phyloP scores from a whole-genome alignment of 2,329 filamentous ascomycete genomes.

The Colletotrichum kahawae region DNA sequence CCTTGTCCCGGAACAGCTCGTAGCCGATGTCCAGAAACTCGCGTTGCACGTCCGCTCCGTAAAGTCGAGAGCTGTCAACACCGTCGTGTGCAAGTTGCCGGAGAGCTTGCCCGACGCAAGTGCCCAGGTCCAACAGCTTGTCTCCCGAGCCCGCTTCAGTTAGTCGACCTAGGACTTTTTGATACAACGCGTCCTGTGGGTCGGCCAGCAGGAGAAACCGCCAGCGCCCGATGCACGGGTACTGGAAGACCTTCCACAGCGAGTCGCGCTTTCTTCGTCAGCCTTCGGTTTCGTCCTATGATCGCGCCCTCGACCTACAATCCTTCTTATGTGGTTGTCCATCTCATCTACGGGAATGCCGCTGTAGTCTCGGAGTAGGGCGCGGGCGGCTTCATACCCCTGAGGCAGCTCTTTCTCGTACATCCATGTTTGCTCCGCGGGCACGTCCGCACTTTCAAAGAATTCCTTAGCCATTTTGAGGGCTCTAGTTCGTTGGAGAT shows the following conservation, averaged over 20 bases:
- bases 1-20: conserved; percentile 66
- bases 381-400: conserved; percentile 39
- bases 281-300: conserved; percentile 8
- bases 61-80: conserved; percentile 51
- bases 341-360: conserved; percentile 38
- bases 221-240: conserved; percentile 54
- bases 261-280: conserved; percentile 43
- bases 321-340: conserved; percentile 38
- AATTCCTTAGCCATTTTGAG: not conserved
- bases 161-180: conserved; percentile 46
- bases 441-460: not conserved
- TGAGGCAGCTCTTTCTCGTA: conserved; percentile 33
- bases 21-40: conserved; percentile 64
- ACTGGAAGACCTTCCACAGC: conserved; percentile 49
- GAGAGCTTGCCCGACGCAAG: conserved; percentile 54
- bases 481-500: not conserved
- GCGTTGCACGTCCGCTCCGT: conserved; percentile 52
- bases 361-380: conserved; percentile 44
- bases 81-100: conserved; percentile 57
- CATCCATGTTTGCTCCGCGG: not conserved
- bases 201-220: conserved; percentile 52
- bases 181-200: conserved; percentile 45
- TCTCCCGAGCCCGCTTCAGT: conserved; percentile 41
- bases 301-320: conserved; percentile 32
- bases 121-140: conserved; percentile 54